Base-by-base conservation (phyloP, 768 basidiomycete genomes). In the Suillus spraguei region DNA sequence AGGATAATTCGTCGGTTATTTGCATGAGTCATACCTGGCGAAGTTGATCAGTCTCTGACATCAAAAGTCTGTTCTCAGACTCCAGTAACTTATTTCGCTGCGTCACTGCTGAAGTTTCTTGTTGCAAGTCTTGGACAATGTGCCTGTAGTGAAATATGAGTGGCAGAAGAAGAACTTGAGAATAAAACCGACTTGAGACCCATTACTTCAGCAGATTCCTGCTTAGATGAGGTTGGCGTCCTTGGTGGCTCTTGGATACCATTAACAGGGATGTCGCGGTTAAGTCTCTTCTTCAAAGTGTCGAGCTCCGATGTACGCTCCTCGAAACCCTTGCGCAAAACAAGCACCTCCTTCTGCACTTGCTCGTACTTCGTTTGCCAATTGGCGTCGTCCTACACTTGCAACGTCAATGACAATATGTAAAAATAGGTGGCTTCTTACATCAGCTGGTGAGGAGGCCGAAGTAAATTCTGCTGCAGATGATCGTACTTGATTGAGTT, bases 91-190 rank as follows among this genome's bases (percentile, higher is more conserved):
- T 87, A 72, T 86, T 87, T 64, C 84, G 84, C 64, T 92, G 89
- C 8, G 82, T 75, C 1, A 83, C 72, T 32, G 81, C 77, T 3
- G 85, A 71, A 68, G 87, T 92, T 76, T 97, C 95, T 68, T 91
- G 90, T 70, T 92, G 91, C 46, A 97, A 80, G 68, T 95, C 91
- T 71, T 93, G 90, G 24, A 97, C 87, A 69, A 97, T 93, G 69
- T 94, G 89, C 76, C 92, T 93, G 64, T 1, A 20, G 60, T 58
- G 17, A 11, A 32, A 14, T 22, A 22, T 56, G 20, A 65, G 53
- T 71, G 46, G 60, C 60, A 39, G 8, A 7, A 11, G 36, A 14
- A 33, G 24, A n/a, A 16, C 42, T 47, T 39, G 46, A 36, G 54
- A 10, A 56, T 32, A 35, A 22, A 61, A 53, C 64, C 32, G 72